Evolutionary conservation across 2,329 filamentous ascomycete species (phyloP), one percentile per base, ranked within the genome.

Genomic region (Scleromitrula shiraiana): DNA sequence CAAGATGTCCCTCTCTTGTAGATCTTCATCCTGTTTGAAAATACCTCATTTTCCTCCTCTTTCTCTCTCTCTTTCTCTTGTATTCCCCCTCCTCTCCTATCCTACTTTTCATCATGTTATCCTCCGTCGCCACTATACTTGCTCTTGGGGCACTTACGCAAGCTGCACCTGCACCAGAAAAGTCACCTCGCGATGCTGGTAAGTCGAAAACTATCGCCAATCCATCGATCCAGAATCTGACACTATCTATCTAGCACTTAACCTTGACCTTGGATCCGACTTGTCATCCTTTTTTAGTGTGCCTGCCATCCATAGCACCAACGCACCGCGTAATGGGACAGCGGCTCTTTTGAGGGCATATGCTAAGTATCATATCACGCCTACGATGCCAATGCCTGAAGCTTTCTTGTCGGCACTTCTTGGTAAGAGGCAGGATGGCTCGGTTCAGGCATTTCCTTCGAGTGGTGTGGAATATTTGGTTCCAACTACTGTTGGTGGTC

Each of bases 261-360:
- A 12, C 19, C 29, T 3, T 10, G 29, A 5, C 8, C 10, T 22
- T 22, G 35, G 12, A 12, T 15, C 35, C 19, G 3, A 23, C 5
- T 43, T 50, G n/a, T 43, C 39, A 12, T 32, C 27, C 6, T 14
- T 45, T n/a, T 59, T 58, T 50, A 56, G 55, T 48, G 56, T 57
- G n/a, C 41, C 57, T 27, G 61, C 61, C 7, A 49, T 60, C 27
- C 53, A 59, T 40, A 62, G 61, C 32, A n/a, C 35, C 23, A 57
- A 59, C 29, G 58, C 43, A 20, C 47, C 53, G 7, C 59, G 60
- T 26, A 64, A 64, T 50, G 60, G 61, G 15, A 64, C 62, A 15
- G 55, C 55, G 36, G 55, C 62, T 32, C 33, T 64, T 38, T 44
- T 64, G 10, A 63, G 60, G 42, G 60, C 60, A 3, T 64, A 64